These are phyloP conservation scores for Papiliotrema terrestris DNA, from an alignment of 1,284 basidiomycete genomes.

Conservation along the genomic window DNA sequence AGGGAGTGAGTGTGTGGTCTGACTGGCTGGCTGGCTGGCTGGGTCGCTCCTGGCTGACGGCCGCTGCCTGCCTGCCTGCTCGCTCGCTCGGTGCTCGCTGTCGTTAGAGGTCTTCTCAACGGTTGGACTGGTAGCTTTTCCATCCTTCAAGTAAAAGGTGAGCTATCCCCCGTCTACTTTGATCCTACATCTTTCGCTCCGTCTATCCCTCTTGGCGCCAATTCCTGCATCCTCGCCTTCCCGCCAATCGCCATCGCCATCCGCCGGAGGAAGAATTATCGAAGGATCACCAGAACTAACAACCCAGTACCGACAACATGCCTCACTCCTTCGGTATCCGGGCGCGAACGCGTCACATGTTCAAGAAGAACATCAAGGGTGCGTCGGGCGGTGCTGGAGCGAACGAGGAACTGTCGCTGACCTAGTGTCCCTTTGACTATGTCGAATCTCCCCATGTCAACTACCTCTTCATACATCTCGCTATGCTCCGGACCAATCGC, in stretches of 20 bases:
- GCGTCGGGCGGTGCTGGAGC: slow-evolving; percentile 5
- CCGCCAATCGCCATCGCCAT: slow-evolving; percentile 7
- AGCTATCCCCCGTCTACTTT: background rate
- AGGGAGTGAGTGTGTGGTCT: too few species aligned
- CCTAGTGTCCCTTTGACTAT: slow-evolving; percentile 4
- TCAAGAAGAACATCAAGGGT: slow-evolving; percentile 97
- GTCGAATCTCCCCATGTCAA: background rate
- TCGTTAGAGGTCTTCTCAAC: background rate
- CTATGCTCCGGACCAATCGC: background rate
- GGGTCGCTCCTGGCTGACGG: background rate
- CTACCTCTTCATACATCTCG: background rate
- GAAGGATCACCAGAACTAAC: background rate
- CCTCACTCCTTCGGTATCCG: slow-evolving; percentile 99
- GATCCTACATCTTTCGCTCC: slow-evolving; percentile 22
- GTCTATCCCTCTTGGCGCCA: too few species aligned
- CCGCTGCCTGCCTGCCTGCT: background rate
- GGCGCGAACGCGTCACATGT: slow-evolving; percentile 99
- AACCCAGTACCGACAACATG: slow-evolving; percentile 66
- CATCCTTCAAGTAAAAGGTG: slow-evolving; percentile 3
- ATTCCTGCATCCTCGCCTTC: slow-evolving; percentile 1
- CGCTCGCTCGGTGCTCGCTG: slow-evolving; percentile 1
- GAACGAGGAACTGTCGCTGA: slow-evolving; percentile 15
- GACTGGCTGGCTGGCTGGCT: background rate
- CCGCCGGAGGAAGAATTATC: background rate
- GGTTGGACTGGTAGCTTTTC: background rate